Evolutionary conservation across 768 basidiomycete species (phyloP), one percentile per base, ranked within the genome.

Genomic region (Boletus vinaceobasis): DNA sequence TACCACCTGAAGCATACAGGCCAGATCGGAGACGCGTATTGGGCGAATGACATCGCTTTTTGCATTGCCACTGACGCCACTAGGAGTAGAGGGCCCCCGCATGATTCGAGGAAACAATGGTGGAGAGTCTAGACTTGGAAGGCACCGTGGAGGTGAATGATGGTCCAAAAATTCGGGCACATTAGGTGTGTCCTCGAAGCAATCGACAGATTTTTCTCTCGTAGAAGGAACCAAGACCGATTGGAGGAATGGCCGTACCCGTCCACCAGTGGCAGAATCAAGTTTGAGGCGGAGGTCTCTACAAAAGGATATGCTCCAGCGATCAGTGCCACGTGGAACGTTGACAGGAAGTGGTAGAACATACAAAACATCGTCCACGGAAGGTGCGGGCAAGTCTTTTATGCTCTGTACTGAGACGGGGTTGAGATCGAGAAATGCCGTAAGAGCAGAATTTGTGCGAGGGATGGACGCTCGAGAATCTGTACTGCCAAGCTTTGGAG

Each of bases 41-140:
- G 63, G 50, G 43, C 66, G 56, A 27, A 27, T 48, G 37, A n/a
- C 13, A 29, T 26, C 39, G 23, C 8, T 56, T 10, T 43, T 47
- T 15, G n/a, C 21, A 31, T 37, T 33, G 14, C 29, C 29, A 13
- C 26, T 31, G 37, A 14, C 21, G 13, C 44, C 31, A 26, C 15
- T 13, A 8, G 31, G 38, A 43, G 36, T 49, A 39, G 36, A 56
- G 56, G 23, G 54, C 44, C 40, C 21, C 33, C 37, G 51, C 7
- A 37, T 59, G 38, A 43, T 50, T 65, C 66, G 43, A 60, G 84
- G 70, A 55, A 86, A 82, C 6, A 85, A 63, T 0, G 78, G 79
- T n/a, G 69, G 79, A 58, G 65, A 76, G 53, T 60, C 70, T 51
- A 60, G 65, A 51, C 48, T 70, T 60, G 46, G 65, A 29, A 46